phyloP scores from a whole-genome alignment of 176 grass and related monocot species.

The Microstegium vimineum region DNA sequence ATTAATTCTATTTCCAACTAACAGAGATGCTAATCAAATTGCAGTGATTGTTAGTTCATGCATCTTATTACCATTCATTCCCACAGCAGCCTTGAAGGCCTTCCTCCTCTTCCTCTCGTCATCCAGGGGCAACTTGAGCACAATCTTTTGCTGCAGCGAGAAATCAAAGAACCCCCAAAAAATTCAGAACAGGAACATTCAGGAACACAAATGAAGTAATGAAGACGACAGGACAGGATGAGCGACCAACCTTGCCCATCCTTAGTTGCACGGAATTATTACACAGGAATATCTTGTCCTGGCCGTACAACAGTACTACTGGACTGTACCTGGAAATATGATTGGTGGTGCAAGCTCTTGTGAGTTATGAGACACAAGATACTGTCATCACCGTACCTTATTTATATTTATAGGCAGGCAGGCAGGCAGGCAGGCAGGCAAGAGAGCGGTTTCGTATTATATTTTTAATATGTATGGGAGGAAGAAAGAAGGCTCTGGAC shows the following conservation, averaged over 20 bases:
- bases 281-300: not conserved
- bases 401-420: constrained; percentile 49
- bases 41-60: not conserved
- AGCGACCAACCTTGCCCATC: constrained; percentile 44
- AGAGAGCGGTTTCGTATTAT: not conserved
- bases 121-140: constrained; percentile 59
- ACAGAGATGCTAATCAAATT: not conserved
- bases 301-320: not conserved
- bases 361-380: constrained; percentile 14
- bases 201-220: not conserved
- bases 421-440: not conserved
- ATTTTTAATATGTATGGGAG: not conserved
- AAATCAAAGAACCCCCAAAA: not conserved
- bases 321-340: constrained; percentile 1
- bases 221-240: not conserved
- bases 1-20: too few relatives aligned
- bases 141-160: constrained; percentile 68
- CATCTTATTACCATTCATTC: constrained; percentile 57
- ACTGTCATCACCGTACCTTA: not conserved
- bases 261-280: not conserved
- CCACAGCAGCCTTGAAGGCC: constrained; percentile 70
- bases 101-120: constrained; percentile 56
- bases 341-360: not conserved
- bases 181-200: not conserved
- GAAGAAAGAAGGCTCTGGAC: constrained; percentile 44